Percentiles rank a stretch among this genome's conserved stretches.
These are phyloP conservation scores for Rhizopus stolonifer DNA, from an alignment of 371 early-diverging fungal genomes.

Conservation along the genomic window DNA sequence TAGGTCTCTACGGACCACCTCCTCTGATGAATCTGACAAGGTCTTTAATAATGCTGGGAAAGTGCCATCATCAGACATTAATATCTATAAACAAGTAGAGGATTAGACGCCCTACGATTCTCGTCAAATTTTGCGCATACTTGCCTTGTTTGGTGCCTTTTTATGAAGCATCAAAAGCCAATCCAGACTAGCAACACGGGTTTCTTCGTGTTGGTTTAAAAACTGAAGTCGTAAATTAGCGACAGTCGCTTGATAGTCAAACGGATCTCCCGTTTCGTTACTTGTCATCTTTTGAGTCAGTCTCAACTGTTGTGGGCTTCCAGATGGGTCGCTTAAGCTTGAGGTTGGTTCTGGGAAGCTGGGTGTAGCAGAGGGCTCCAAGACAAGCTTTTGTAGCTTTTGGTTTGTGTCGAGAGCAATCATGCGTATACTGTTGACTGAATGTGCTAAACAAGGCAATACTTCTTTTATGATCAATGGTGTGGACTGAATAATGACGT, in stretches of 20 bases:
- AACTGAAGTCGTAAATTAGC: conserved; percentile 75
- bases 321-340: conserved; percentile 30
- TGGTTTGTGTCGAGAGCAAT: conserved; percentile 77
- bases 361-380: conserved; percentile 46
- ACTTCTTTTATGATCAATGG: conserved; percentile 76
- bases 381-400: conserved; percentile 70
- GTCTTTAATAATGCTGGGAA: conserved; percentile 81
- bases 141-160: conserved; percentile 75
- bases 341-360: conserved; percentile 24
- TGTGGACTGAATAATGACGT: conserved; percentile 74
- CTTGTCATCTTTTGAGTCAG: background rate
- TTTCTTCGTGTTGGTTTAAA: conserved; percentile 82
- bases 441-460: conserved; percentile 81
- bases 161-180: conserved; percentile 92
- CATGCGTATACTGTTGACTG: conserved; percentile 56
- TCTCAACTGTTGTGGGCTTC: conserved; percentile 6
- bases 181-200: conserved; percentile 82
- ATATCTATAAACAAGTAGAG: conserved; percentile 37
- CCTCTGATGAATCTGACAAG: conserved; percentile 88
- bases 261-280: conserved; percentile 42
- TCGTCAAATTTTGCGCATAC: background rate
- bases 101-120: background rate
- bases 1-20: conserved; percentile 84
- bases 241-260: conserved; percentile 79
- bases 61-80: conserved; percentile 76